Evolutionary conservation across 495 filamentous ascomycete genomes (phyloP).

Genomic region (Xylaria curta): DNA sequence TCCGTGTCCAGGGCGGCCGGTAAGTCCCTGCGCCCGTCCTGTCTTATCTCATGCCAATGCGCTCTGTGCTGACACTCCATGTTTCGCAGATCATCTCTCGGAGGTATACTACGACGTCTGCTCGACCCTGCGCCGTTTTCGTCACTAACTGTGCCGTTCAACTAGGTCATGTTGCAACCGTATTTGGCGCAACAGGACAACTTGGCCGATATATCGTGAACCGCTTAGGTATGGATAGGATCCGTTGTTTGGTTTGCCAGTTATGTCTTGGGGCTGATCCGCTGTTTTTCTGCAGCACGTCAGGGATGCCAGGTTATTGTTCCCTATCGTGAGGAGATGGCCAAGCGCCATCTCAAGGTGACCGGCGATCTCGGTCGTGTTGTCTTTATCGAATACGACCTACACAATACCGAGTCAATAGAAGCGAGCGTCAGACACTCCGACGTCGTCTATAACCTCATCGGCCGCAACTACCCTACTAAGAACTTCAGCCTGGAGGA

Average conservation of each 20-base stretch:
- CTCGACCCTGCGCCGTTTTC: slow-evolving; percentile 36
- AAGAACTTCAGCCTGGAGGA: slow-evolving; percentile 97
- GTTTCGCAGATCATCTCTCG: slow-evolving; percentile 72
- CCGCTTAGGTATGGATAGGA: slow-evolving; percentile 72
- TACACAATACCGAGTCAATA: slow-evolving; percentile 93
- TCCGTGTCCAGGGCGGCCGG: slow-evolving; percentile 84
- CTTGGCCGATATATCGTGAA: slow-evolving; percentile 98
- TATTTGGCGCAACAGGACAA: slow-evolving; percentile 97
- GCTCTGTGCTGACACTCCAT: slow-evolving; percentile 31
- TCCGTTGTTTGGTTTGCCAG: not conserved
- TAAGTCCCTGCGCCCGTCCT: slow-evolving; percentile 49
- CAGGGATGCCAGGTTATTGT: slow-evolving; percentile 92
- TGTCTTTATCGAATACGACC: slow-evolving; percentile 90
- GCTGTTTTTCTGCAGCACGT: slow-evolving; percentile 65
- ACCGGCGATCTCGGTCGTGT: slow-evolving; percentile 91
- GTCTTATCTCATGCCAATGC: slow-evolving; percentile 35
- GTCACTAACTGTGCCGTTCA: slow-evolving; percentile 40
- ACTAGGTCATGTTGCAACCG: slow-evolving; percentile 89
- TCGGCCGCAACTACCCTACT: slow-evolving; percentile 92
- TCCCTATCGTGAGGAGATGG: slow-evolving; percentile 96
- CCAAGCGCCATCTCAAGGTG: slow-evolving; percentile 94
- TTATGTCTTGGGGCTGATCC: slow-evolving; percentile 6
- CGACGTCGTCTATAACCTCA: slow-evolving; percentile 94
- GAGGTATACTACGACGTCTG: slow-evolving; percentile 65
- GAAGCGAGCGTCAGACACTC: slow-evolving; percentile 97